A percentile compares a stretch with the other conserved stretches of the same genome.
Evolutionary conservation across 352 stramenopile species (phyloP).

Genomic region (Globisporangium iwayamae): DNA sequence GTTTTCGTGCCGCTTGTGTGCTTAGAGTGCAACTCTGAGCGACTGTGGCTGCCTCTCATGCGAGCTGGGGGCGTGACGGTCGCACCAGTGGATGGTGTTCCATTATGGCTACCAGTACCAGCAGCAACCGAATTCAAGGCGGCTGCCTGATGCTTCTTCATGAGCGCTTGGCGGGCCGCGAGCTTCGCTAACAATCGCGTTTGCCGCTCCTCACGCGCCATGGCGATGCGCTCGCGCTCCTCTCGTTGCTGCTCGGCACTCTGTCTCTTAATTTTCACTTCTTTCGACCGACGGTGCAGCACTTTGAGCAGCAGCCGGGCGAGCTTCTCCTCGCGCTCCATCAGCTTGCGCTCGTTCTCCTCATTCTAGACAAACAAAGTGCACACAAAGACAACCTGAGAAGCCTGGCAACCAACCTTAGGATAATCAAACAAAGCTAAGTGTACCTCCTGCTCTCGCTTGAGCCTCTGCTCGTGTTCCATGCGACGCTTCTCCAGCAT

Average conservation of each 20-base stretch:
- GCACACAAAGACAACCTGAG: not conserved
- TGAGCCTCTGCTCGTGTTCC: slow-evolving; percentile 32
- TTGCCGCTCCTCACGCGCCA: slow-evolving; percentile 72
- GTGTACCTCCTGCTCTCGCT: slow-evolving; percentile 34
- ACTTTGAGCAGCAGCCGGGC: slow-evolving; percentile 54
- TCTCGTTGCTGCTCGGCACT: slow-evolving; percentile 57
- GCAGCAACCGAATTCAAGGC: not conserved
- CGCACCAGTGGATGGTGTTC: not conserved
- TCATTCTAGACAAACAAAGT: slow-evolving; percentile 35
- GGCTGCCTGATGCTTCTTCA: slow-evolving; percentile 7
- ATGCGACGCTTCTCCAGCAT: slow-evolving; percentile 32
- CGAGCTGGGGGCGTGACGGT: not conserved
- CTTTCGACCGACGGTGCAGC: slow-evolving; percentile 41
- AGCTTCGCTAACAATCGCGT: slow-evolving; percentile 47
- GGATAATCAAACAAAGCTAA: not conserved
- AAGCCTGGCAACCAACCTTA: not conserved
- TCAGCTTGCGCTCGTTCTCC: slow-evolving; percentile 48
- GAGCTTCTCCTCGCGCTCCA: slow-evolving; percentile 73
- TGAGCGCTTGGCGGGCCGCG: slow-evolving; percentile 14
- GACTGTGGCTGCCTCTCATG: slow-evolving; percentile 10
- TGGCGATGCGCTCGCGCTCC: slow-evolving; percentile 55
- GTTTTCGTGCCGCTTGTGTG: not conserved
- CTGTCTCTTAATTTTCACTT: slow-evolving; percentile 41
- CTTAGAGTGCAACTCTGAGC: slow-evolving; percentile 1
- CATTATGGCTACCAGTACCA: not conserved